Evolutionary conservation across 2,329 filamentous ascomycete species (phyloP), one percentile per base, ranked within the genome.

Genomic region (Hymenoscyphus albidus): DNA sequence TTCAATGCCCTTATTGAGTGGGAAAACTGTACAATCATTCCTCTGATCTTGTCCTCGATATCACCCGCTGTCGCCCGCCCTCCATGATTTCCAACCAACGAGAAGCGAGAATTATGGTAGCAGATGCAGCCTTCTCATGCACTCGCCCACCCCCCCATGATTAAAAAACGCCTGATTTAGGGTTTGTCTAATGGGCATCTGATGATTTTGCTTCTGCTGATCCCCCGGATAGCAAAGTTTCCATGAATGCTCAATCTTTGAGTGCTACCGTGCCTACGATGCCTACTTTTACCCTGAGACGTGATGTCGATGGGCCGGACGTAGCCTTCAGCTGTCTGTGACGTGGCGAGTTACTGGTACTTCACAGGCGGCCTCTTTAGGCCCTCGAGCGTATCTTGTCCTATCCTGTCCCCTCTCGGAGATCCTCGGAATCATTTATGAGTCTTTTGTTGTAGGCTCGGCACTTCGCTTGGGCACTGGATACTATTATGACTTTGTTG

Each of bases 291-390:
- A 12, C 18, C 22, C 6, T 54, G 48, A 27, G 10, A 27, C 22
- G 18, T 54, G 48, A 13, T 27, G 48, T 54, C 48, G 18, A 54
- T 54, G 10, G n/a, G 13, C 9, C 18, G 18, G 18, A 27, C 12
- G 22, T 27, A 54, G 22, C 48, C 48, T 54, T 54, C 48, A 27
- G 48, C 18, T 9, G 48, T 35, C 35, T 35, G 6, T 54, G 48
- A 54, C 48, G 48, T 54, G 48, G 48, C 48, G 48, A 54, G 22
- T 51, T 18, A 51, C 44, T 51, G 44, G n/a, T 51, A 9, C n/a
- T 9, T 18, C 22, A 13, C 44, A 51, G 44, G 44, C 44, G 44
- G 44, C 7, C 7, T 51, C 13, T 51, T 51, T 18, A 18, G 44
- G n/a, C 44, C 44, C 44, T 5, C n/a, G 6, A 51, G 44, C 44